phyloP scores from a whole-genome alignment of 2,329 filamentous ascomycete species.

The Fusarium humuli region DNA sequence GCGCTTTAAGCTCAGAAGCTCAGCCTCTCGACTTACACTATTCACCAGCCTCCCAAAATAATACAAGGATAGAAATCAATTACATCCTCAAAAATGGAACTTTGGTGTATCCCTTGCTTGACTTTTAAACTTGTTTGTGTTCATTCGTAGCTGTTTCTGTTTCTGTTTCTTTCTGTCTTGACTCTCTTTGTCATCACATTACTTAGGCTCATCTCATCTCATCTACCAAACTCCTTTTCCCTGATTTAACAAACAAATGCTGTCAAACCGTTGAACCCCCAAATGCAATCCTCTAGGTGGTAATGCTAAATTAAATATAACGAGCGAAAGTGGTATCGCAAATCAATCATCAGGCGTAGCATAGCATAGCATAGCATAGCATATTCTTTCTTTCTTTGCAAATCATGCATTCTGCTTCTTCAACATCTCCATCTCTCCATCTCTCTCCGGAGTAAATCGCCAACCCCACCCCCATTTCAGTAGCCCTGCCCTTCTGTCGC shows the following conservation, averaged over 20 bases:
- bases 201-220: constrained; percentile 12
- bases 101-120: constrained; percentile 17
- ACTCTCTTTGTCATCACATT: constrained; percentile 13
- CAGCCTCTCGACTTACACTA: constrained; percentile 22
- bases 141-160: not conserved
- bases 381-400: constrained; percentile 13
- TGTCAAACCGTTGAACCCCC: constrained; percentile 18
- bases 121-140: not conserved
- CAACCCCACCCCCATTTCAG: not conserved
- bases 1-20: constrained; percentile 30
- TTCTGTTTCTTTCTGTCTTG: not conserved
- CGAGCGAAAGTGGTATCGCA: constrained; percentile 44
- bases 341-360: constrained; percentile 40
- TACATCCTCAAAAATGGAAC: constrained; percentile 23
- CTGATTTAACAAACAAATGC: constrained; percentile 36
- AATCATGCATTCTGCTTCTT: constrained; percentile 29
- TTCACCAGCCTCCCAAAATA: not conserved
- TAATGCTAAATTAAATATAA: constrained; percentile 27
- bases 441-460: constrained; percentile 8
- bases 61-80: not conserved
- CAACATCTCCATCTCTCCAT: not conserved
- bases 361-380: constrained; percentile 12
- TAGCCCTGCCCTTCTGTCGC: not conserved
- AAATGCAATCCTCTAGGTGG: constrained; percentile 33
- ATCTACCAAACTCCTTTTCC: constrained; percentile 41